Conservation (phyloP, 768 basidiomycete species). For the Coprinellus micaceus region DNA sequence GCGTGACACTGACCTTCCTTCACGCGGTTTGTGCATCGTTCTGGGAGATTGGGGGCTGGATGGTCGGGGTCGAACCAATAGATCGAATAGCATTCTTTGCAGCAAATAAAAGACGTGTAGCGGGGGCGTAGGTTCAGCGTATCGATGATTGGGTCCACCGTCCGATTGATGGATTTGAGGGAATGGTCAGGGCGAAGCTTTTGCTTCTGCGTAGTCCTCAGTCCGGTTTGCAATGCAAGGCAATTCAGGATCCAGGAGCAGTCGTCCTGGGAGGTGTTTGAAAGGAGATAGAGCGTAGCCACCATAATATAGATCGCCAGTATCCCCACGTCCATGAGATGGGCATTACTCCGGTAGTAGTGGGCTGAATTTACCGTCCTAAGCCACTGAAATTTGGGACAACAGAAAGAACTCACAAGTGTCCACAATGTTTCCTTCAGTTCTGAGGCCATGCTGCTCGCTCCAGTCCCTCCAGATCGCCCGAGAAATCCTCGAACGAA, state of each 20-base stretch:
- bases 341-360: too few relatives aligned
- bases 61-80: neutral
- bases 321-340: too few relatives aligned
- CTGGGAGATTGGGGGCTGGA: neutral
- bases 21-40: neutral
- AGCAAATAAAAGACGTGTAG: constrained; percentile 17
- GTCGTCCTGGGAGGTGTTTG: neutral
- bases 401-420: too few relatives aligned
- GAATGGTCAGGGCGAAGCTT: neutral
- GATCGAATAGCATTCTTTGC: neutral
- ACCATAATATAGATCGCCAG: neutral
- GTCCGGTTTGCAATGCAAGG: neutral
- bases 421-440: too few relatives aligned
- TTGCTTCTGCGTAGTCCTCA: neutral
- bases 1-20: neutral
- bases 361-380: too few relatives aligned
- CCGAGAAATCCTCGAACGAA: too few relatives aligned
- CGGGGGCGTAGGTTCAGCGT: constrained; percentile 19
- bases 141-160: neutral
- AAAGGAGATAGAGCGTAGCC: neutral
- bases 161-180: neutral
- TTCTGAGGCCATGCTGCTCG: too few relatives aligned
- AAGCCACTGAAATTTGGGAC: too few relatives aligned
- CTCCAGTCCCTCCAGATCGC: too few relatives aligned
- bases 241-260: neutral